A percentile compares a stretch with the other conserved stretches of the same genome.
Evolutionary conservation across 1,284 basidiomycete genomes (phyloP).

Genomic region (Lignosus rhinocerotis): DNA sequence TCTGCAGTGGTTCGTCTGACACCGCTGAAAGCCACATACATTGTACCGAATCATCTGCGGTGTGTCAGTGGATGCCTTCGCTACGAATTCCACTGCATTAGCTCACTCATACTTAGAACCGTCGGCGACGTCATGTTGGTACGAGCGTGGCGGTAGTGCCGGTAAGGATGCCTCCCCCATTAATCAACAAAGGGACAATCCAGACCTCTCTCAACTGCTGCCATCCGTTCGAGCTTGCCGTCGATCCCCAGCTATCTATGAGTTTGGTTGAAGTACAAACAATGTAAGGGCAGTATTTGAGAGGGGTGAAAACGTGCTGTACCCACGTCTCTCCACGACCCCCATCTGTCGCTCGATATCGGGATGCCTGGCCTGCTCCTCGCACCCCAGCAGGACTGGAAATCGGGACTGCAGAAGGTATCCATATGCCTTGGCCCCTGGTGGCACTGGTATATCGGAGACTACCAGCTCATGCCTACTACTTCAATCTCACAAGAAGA

Average conservation of each 20-base stretch:
- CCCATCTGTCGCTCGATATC: slow-evolving; percentile 20
- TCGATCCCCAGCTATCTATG: slow-evolving; percentile 9
- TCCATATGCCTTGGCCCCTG: slow-evolving; percentile 13
- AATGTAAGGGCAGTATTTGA: slow-evolving; percentile 10
- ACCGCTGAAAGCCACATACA: too few relatives aligned
- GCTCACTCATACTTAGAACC: neutral
- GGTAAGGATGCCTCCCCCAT: neutral
- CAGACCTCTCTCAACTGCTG: neutral
- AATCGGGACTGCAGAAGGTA: slow-evolving; percentile 7
- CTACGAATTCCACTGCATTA: neutral
- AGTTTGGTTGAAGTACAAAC: slow-evolving; percentile 19
- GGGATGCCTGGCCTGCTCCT: slow-evolving; percentile 23
- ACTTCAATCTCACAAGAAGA: slow-evolving; percentile 20
- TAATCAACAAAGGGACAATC: neutral
- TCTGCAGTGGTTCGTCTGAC: neutral
- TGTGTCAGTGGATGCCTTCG: neutral
- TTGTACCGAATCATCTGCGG: neutral
- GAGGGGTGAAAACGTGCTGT: slow-evolving; percentile 15
- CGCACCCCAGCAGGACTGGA: slow-evolving; percentile 6
- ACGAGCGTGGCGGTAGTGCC: neutral
- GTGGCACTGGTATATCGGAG: slow-evolving; percentile 25
- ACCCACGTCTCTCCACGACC: slow-evolving; percentile 15
- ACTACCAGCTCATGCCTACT: slow-evolving; percentile 17
- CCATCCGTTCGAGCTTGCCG: slow-evolving; percentile 3
- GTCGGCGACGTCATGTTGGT: neutral